Evolutionary conservation across 345 rosid genomes (phyloP), one percentile per base, ranked within the genome.

Genomic region (Chamaenerion angustifolium): DNA sequence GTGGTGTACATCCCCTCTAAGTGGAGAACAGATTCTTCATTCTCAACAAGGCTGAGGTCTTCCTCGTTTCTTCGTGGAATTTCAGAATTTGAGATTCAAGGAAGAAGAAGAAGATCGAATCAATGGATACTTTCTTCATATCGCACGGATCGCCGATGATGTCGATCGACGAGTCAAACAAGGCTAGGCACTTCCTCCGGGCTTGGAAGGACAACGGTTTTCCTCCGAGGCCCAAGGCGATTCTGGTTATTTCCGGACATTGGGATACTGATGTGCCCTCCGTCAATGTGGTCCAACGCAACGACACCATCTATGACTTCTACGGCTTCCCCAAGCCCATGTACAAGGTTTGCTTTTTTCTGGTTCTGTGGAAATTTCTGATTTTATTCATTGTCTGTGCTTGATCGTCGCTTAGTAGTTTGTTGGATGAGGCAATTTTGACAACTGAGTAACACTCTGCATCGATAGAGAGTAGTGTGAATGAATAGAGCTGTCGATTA

Each of bases 91-190:
- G 37, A 31, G 37, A 31, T 3, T 31, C 25, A 21, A 21, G 25
- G 25, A 31, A 31, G 37, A 31, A 31, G 37, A 31, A 31, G 37
- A 31, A 31, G 37, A 7, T 31, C 8, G 37, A 31, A 3, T 31
- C 37, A 8, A 50, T 50, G 54, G 54, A 50, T 21, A 75, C 93
- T 0, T 80, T 74, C 63, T 90, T 43, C 66, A 48, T 90, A 16
- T 90, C 96, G 0, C 96, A 90, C 54, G 98, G 98, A 8, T 68
- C 93, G 16, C 96, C 98, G 14, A 75, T 76, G 65, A 66, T 86
- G 58, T 63, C 83, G 14, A 83, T 86, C 13, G 98, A 90, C 71
- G 87, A 83, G 2, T 56, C 69, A 17, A 42, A 79, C 9, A 70
- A 70, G 13, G 89, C 89, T 0, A 75, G 96, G 66, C 81, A 65